These are phyloP conservation scores for Plasmodium knowlesi DNA, from an alignment of 169 alveolate genomes.

Conservation along the genomic window DNA sequence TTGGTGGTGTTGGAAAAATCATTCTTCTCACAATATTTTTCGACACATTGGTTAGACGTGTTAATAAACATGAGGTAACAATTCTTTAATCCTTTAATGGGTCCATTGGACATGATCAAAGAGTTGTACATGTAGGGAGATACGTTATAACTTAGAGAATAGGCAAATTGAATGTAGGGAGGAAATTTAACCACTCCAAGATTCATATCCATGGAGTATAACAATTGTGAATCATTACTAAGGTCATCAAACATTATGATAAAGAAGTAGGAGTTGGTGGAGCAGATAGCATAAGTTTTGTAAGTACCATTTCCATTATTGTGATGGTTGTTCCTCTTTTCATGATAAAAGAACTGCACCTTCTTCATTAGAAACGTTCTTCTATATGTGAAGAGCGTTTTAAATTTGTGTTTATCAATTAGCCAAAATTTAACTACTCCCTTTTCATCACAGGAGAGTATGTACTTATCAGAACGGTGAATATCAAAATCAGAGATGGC, in stretches of 20 bases:
- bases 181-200: conserved; percentile 8
- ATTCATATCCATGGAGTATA: neutral
- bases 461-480: conserved; percentile 62
- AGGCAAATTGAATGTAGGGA: conserved; percentile 38
- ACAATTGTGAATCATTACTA: conserved; percentile 18
- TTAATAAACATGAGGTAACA: conserved; percentile 56
- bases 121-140: conserved; percentile 35
- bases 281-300: conserved; percentile 67
- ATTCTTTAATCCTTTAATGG: conserved; percentile 55
- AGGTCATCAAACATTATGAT: conserved; percentile 57
- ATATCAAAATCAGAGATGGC: conserved; percentile 63
- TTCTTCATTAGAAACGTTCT: conserved; percentile 50
- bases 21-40: neutral
- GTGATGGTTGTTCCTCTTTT: neutral
- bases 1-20: neutral
- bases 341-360: conserved; percentile 40
- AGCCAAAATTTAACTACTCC: conserved; percentile 41
- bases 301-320: neutral
- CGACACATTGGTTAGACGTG: conserved; percentile 9
- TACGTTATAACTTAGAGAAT: conserved; percentile 44
- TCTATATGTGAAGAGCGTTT: conserved; percentile 42
- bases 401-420: conserved; percentile 37
- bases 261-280: conserved; percentile 51
- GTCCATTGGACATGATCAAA: conserved; percentile 39
- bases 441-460: conserved; percentile 62